Percentiles rank a stretch among this genome's conserved stretches.
These are phyloP conservation scores for Penicillium samsonianum DNA, from an alignment of 495 filamentous ascomycete genomes.

Conservation along the genomic window DNA sequence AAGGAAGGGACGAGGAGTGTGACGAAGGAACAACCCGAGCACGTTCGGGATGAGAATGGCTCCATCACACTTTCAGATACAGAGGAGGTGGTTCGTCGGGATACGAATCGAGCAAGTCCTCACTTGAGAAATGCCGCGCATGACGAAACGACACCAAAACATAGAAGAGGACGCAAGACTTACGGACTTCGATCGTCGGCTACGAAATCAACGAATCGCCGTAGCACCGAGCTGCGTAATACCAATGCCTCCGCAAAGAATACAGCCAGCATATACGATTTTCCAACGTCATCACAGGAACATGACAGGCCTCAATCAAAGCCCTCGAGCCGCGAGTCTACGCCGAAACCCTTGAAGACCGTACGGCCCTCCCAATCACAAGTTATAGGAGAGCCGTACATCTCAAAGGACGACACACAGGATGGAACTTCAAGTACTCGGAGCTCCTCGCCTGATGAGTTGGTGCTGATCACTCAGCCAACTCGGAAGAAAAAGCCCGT, in stretches of 20 bases:
- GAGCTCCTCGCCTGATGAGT: slow-evolving; percentile 35
- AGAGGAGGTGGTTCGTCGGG: neutral
- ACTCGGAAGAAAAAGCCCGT: slow-evolving; percentile 14
- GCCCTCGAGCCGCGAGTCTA: slow-evolving; percentile 13
- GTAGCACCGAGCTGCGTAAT: neutral
- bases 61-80: slow-evolving; percentile 12
- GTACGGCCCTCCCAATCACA: neutral
- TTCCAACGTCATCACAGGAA: slow-evolving; percentile 21
- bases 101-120: neutral
- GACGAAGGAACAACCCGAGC: neutral
- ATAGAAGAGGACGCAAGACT: slow-evolving; percentile 11
- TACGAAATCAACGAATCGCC: slow-evolving; percentile 9
- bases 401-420: neutral
- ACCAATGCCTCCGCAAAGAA: neutral
- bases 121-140: neutral
- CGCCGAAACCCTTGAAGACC: slow-evolving; percentile 11
- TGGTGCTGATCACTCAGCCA: slow-evolving; percentile 26
- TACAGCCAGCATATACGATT: slow-evolving; percentile 25
- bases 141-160: slow-evolving; percentile 10
- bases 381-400: neutral
- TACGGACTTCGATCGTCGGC: slow-evolving; percentile 19
- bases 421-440: slow-evolving; percentile 7
- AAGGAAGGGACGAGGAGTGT: slow-evolving; percentile 3
- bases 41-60: neutral
- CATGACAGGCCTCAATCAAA: slow-evolving; percentile 9